Evolutionary conservation across 2,329 filamentous ascomycete species (phyloP).

Genomic region (Gyromitra esculenta): DNA sequence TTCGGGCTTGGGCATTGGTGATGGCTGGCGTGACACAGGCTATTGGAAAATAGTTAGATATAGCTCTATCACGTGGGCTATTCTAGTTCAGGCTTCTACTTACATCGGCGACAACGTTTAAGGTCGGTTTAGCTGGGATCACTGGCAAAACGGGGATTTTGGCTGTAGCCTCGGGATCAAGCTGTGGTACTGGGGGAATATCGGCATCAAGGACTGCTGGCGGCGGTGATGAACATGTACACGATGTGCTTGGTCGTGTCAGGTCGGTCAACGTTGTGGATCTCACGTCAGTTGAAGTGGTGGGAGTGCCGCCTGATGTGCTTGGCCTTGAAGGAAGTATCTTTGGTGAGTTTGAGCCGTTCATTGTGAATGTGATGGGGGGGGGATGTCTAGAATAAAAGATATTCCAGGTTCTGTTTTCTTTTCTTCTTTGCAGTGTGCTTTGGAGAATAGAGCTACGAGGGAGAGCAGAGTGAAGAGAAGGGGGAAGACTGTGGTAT

Average conservation of each 20-base stretch:
- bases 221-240: constrained; percentile 23
- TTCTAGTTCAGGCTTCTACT: neutral
- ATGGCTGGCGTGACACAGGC: constrained; percentile 39
- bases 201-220: constrained; percentile 16
- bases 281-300: constrained; percentile 19
- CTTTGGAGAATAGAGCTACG: constrained; percentile 3
- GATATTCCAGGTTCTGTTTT: too few species aligned
- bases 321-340: constrained; percentile 20
- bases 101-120: constrained; percentile 31
- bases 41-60: constrained; percentile 3
- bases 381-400: neutral
- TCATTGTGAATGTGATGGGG: constrained; percentile 11
- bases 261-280: constrained; percentile 30
- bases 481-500: constrained; percentile 19
- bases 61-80: neutral
- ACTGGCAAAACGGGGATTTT: constrained; percentile 40
- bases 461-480: constrained; percentile 9
- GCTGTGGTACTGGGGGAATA: constrained; percentile 31
- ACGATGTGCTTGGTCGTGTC: constrained; percentile 28
- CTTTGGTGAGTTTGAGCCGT: constrained; percentile 15
- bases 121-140: constrained; percentile 8
- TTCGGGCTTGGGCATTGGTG: constrained; percentile 38
- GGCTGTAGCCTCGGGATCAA: constrained; percentile 30
- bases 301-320: constrained; percentile 14
- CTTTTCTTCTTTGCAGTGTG: neutral